Base-by-base conservation (phyloP, 768 basidiomycete genomes). In the Clitopilus hobsonii region DNA sequence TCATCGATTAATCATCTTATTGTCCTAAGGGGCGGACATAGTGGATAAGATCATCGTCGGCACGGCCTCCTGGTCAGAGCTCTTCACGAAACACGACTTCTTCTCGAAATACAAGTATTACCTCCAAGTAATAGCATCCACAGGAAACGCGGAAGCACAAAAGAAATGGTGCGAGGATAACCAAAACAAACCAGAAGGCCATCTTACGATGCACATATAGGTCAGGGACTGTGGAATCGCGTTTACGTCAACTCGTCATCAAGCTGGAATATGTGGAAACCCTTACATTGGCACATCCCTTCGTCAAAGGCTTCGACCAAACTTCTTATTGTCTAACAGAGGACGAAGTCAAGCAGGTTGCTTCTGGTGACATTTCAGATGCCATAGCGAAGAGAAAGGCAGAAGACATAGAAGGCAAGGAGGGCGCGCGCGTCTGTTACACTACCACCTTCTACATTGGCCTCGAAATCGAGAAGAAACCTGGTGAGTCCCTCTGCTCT, bases 401-500 rank as follows among this genome's bases (percentile, higher is more conserved):
- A 63, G 85, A 89, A 71, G 91, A 93, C 54, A 83, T 86, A 29
- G 85, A 87, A 67, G 85, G 79, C 61, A 85, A 86, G 63, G 85
- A 89, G 57, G 89, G 87, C 54, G 81, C 82, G 38, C 84, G 86
- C 41, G 78, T 83, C n/a, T 91, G 98, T 7, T 83, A 89, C 67
- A 90, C 94, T n/a, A 94, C 94, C n/a, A 93, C 91, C 1, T 98
- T 97, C 71, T 99, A 96, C 66, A 94, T 99, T 60, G 97, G 97
- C 18, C 81, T 99, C 54, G 83, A 86, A 41, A 91, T 99, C 58
- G 89, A 94, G 68, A 89, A 92, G 54, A 95, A 88, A 74, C 89
- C 85, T 72, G 81, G 95, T 97, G 73, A 75, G 81, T 78, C 20
- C 58, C 26, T 32, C 30, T 28, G 24, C 29, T 53, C 45, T 56